Percentiles rank a stretch among this genome's conserved stretches.
phyloP scores from a whole-genome alignment of 805 yeast genomes.

The Tetrapisispora namnaoensis region DNA sequence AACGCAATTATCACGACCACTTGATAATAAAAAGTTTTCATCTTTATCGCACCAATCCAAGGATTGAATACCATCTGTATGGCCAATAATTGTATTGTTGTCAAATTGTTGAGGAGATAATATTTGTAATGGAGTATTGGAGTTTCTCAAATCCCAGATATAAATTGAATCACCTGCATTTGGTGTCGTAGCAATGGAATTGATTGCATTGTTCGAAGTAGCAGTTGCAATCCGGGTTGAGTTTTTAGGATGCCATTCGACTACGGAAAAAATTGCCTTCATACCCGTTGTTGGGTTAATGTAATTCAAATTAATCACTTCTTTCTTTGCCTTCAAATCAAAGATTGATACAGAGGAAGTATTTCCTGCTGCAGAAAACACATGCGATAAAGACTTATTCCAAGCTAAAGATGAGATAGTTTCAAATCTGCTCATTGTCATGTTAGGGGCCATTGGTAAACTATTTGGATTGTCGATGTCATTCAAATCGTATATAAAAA shows the following conservation, averaged over 20 bases:
- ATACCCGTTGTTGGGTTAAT: constrained; percentile 39
- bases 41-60: constrained; percentile 91
- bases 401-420: constrained; percentile 77
- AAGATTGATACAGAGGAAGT: constrained; percentile 84
- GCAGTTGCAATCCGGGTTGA: constrained; percentile 85
- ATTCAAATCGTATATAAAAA: constrained; percentile 80
- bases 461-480: constrained; percentile 32
- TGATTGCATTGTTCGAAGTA: constrained; percentile 40
- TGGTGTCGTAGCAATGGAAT: constrained; percentile 52
- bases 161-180: constrained; percentile 38
- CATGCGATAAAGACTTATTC: constrained; percentile 77
- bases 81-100: constrained; percentile 39
- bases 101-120: constrained; percentile 25
- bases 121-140: constrained; percentile 76
- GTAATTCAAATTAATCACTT: constrained; percentile 77
- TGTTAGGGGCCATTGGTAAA: constrained; percentile 54
- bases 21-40: constrained; percentile 66
- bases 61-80: constrained; percentile 77
- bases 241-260: constrained; percentile 91
- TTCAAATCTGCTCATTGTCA: constrained; percentile 69
- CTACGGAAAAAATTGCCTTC: constrained; percentile 65
- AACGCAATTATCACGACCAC: constrained; percentile 86
- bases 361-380: constrained; percentile 76
- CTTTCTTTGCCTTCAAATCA: constrained; percentile 83
- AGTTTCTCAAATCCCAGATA: constrained; percentile 91